Percentiles rank a stretch among this genome's conserved stretches.
Evolutionary conservation across 169 alveolate genomes (phyloP).

Genomic region (Toxoplasma gondii): DNA sequence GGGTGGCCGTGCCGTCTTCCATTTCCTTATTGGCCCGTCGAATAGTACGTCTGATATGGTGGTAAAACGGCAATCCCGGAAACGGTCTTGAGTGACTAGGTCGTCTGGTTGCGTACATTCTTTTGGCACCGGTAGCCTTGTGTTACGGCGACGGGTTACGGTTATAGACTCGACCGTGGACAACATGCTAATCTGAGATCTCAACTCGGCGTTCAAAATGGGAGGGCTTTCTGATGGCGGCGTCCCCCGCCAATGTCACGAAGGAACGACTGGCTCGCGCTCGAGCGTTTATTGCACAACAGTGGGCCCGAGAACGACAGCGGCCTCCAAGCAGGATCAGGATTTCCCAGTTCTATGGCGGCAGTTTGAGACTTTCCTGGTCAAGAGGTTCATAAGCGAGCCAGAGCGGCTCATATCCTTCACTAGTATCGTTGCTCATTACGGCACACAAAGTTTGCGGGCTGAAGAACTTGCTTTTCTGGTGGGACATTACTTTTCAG

Average conservation of each 20-base stretch:
- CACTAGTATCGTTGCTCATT: slow-evolving; percentile 38
- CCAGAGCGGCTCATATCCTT: slow-evolving; percentile 48
- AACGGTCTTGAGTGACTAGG: too few species aligned
- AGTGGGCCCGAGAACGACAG: neutral
- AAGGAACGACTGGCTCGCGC: neutral
- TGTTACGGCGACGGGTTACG: too few species aligned
- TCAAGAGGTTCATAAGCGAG: slow-evolving; percentile 40
- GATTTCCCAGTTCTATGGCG: slow-evolving; percentile 44
- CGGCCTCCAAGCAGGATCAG: neutral
- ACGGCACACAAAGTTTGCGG: slow-evolving; percentile 51
- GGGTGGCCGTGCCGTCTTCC: neutral
- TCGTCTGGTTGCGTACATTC: too few species aligned
- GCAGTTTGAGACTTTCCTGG: slow-evolving; percentile 56
- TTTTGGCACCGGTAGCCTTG: too few species aligned
- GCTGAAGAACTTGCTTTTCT: slow-evolving; percentile 61
- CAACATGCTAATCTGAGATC: neutral
- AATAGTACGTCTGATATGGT: neutral
- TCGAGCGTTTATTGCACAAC: neutral
- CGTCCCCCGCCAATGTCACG: neutral
- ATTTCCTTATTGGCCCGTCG: neutral
- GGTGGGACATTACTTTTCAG: slow-evolving; percentile 49
- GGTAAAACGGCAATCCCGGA: neutral
- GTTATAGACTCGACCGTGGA: neutral
- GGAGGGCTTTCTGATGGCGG: neutral
- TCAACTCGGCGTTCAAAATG: neutral